Base-by-base conservation (phyloP, 2,329 filamentous ascomycete genomes). In the Periconia sp. region DNA sequence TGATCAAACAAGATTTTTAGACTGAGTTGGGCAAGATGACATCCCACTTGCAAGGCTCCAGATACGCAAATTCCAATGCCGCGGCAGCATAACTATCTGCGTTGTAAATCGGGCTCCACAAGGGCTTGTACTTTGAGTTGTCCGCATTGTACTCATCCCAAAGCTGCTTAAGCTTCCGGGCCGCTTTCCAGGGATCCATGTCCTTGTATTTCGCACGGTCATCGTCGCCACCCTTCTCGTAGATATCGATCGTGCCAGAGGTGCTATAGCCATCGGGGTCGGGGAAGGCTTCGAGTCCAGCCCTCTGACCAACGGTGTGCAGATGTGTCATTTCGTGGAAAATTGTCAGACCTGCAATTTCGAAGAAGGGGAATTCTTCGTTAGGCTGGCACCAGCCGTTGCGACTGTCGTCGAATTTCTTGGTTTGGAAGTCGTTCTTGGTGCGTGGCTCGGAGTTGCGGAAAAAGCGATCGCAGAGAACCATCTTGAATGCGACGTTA, bases 251-350 rank as follows among this genome's bases (percentile, higher is more conserved):
- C 30, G 44, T 52, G 45, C 45, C 35, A 47, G 50, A 46, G 42
- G 35, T 41, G 35, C 45, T 48, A 15, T 47, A 52, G 42, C 50
- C 19, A 46, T 52, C 35, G 7, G 50, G 44, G 37, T 52, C 35
- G 35, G 50, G 35, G 33, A 46, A 47, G 44, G 44, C 50, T 47
- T 46, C 19, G 17, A 52, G 45, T 48, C 46, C 45, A 49, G 51
- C 46, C 51, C 46, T 49, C 40, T 49, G 13, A 19, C 51, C 40
- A 41, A 53, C 41, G 41, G 45, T 37, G 41, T 53, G 40, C 45
- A 49, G 47, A 53, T 53, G 40, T 44, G 41, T 53, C 40, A 49
- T 53, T 44, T 53, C 45, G 40, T 53, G 40, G 46, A 53, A 53
- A 41, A 49, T 48, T 45, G 37, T 53, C 15, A 48, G 50, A 44